Conservation (phyloP, 225 moss, liverwort and hornwort genomes). For the Physcomitrium patens region DNA sequence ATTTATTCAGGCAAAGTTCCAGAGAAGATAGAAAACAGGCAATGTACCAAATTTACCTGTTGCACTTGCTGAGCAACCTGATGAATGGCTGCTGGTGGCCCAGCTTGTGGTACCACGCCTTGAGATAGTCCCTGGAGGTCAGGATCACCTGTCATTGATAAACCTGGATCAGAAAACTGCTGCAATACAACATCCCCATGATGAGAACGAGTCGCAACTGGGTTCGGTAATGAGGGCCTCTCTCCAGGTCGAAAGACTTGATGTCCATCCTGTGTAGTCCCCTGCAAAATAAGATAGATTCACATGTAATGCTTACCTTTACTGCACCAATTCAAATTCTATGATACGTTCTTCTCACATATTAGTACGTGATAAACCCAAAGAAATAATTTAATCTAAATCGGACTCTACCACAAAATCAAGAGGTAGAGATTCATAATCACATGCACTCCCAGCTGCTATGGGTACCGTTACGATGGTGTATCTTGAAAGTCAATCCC, state of each 20-base stretch:
- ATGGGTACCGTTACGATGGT: too few relatives aligned
- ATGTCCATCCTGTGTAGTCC: slow-evolving; percentile 32
- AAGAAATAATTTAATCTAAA: too few relatives aligned
- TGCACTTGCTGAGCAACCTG: slow-evolving; percentile 80
- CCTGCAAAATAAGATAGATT: slow-evolving; percentile 33
- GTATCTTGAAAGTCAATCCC: too few relatives aligned
- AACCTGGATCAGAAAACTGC: slow-evolving; percentile 36
- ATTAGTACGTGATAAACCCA: not conserved
- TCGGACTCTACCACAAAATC: too few relatives aligned
- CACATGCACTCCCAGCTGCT: too few relatives aligned
- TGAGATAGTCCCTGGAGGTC: slow-evolving; percentile 47
- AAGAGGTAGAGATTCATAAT: too few relatives aligned
- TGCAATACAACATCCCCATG: slow-evolving; percentile 33
- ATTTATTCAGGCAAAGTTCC: not conserved
- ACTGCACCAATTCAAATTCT: not conserved
- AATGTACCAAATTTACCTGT: slow-evolving; percentile 41
- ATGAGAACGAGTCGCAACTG: slow-evolving; percentile 19
- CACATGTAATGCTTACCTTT: not conserved
- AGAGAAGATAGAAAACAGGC: not conserved
- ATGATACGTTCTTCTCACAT: not conserved
- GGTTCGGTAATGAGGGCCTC: slow-evolving; percentile 35
- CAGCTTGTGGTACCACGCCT: slow-evolving; percentile 50
- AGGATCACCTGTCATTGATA: slow-evolving; percentile 36
- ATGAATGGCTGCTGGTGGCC: slow-evolving; percentile 46
- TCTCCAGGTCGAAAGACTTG: slow-evolving; percentile 46